Base-by-base conservation (phyloP, 2,329 filamentous ascomycete genomes). In the Akanthomyces dipterigenus region DNA sequence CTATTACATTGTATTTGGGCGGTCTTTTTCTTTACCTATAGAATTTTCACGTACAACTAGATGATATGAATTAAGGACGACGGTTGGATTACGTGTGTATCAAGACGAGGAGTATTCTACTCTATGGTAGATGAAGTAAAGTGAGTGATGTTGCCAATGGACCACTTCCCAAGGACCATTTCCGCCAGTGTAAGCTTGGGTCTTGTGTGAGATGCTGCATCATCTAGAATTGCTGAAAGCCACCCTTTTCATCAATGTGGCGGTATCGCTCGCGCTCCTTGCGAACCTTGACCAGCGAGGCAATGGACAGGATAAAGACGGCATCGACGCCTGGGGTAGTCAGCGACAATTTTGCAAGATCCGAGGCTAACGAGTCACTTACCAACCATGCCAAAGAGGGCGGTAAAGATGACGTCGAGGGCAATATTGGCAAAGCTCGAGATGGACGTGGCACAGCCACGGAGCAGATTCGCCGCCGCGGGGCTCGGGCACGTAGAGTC, bases 181-280 rank as follows among this genome's bases (percentile, higher is more conserved):
- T 6, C 12, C n/a, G n/a, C n/a, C n/a, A n/a, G 11, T 22, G 9
- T 4, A 34, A 34, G n/a, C 3, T 34, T 16, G 31, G n/a, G 49
- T 20, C 9, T 38, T 14, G 9, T 24, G 14, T 8, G 14, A 24
- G 3, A 51, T 22, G 3, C 20, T 49, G 16, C 11, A 6, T 83
- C 36, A 78, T 75, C 56, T 80, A 73, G 63, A 62, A 73, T 26
- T 60, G 57, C 49, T 60, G 74, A 65, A 77, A 76, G 57, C 86
- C 84, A 64, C 75, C 83, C 84, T 95, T 95, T 80, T 91, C 86
- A 70, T 93, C 90, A 69, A 95, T 93, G 70, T 89, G 82, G 63
- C 86, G 84, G 77, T 91, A 95, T 63, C 90, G 82, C 74, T 89
- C 86, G 69, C 85, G 84, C 77, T 95, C 90, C 75, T 88, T 89